These are phyloP conservation scores for Lipomyces spencermartinsiae DNA, from an alignment of 805 yeast genomes.

Conservation along the genomic window DNA sequence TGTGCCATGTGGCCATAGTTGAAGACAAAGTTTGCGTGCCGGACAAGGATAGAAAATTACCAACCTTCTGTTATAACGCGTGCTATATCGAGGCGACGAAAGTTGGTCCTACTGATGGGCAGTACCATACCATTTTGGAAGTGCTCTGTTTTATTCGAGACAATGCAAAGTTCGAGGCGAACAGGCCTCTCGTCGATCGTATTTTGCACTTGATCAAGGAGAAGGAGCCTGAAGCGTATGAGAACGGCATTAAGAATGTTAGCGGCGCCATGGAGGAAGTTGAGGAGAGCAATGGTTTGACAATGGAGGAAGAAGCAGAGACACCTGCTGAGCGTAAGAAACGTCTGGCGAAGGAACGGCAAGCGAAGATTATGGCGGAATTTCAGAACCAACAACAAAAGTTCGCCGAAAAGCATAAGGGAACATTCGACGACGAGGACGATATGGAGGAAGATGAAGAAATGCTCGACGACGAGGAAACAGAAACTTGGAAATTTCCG, in stretches of 20 bases:
- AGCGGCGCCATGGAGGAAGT: conserved; percentile 9
- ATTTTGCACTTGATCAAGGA: conserved; percentile 34
- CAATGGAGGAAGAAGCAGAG: conserved; percentile 40
- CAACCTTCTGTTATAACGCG: conserved; percentile 28
- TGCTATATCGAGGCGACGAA: conserved; percentile 14
- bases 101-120: conserved; percentile 23
- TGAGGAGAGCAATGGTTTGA: conserved; percentile 33
- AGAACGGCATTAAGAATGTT: conserved; percentile 24
- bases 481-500: conserved; percentile 68
- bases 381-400: conserved; percentile 78
- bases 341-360: conserved; percentile 70
- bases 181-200: conserved; percentile 31
- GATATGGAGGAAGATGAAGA: conserved; percentile 39
- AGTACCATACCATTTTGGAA: conserved; percentile 30
- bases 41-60: conserved; percentile 18
- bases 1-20: conserved; percentile 67
- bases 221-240: conserved; percentile 38
- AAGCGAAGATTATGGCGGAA: conserved; percentile 73
- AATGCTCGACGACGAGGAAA: conserved; percentile 22
- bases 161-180: conserved; percentile 14
- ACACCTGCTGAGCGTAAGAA: conserved; percentile 66
- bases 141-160: conserved; percentile 18
- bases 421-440: conserved; percentile 51
- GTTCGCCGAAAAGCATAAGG: conserved; percentile 65
- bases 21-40: conserved; percentile 48